phyloP scores from a whole-genome alignment of 768 basidiomycete genomes.

The Kwoniella newhampshirensis region DNA sequence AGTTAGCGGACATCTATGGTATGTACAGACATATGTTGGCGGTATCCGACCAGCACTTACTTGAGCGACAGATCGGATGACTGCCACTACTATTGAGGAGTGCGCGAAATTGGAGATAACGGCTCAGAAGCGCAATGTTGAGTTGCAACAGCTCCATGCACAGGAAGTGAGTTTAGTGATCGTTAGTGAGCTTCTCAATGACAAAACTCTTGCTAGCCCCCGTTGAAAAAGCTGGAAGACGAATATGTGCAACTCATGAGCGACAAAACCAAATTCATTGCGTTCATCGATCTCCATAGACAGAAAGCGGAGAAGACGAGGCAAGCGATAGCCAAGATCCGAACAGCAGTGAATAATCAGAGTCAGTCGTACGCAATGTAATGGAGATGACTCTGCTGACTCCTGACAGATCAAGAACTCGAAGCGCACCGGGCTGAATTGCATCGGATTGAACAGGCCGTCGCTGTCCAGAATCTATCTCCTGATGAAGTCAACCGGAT shows the following conservation, averaged over 20 bases:
- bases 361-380: slow-evolving; percentile 24
- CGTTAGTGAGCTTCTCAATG: slow-evolving; percentile 1
- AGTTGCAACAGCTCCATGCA: slow-evolving; percentile 40
- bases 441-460: slow-evolving; percentile 63
- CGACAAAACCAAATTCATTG: slow-evolving; percentile 58
- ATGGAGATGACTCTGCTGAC: slow-evolving; percentile 3
- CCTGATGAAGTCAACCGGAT: slow-evolving; percentile 88
- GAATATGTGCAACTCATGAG: slow-evolving; percentile 61
- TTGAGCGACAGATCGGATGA: slow-evolving; percentile 28
- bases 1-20: slow-evolving; percentile 64
- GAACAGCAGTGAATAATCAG: slow-evolving; percentile 35
- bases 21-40: slow-evolving; percentile 13
- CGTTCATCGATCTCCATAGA: slow-evolving; percentile 49
- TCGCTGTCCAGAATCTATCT: slow-evolving; percentile 82
- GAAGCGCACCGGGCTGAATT: slow-evolving; percentile 68
- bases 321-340: slow-evolving; percentile 61
- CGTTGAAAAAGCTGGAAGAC: slow-evolving; percentile 54
- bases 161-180: slow-evolving; percentile 42
- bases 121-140: slow-evolving; percentile 22
- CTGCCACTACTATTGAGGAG: slow-evolving; percentile 28
- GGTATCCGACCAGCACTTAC: slow-evolving; percentile 17
- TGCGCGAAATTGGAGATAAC: slow-evolving; percentile 32
- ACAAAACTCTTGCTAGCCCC: slow-evolving; percentile 30
- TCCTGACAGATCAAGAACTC: slow-evolving; percentile 52
- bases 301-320: slow-evolving; percentile 67